Percentiles rank a stretch among this genome's conserved stretches.
These are phyloP conservation scores for Haberlea rhodopensis DNA, from an alignment of 257 asterid genomes.

Conservation along the genomic window DNA sequence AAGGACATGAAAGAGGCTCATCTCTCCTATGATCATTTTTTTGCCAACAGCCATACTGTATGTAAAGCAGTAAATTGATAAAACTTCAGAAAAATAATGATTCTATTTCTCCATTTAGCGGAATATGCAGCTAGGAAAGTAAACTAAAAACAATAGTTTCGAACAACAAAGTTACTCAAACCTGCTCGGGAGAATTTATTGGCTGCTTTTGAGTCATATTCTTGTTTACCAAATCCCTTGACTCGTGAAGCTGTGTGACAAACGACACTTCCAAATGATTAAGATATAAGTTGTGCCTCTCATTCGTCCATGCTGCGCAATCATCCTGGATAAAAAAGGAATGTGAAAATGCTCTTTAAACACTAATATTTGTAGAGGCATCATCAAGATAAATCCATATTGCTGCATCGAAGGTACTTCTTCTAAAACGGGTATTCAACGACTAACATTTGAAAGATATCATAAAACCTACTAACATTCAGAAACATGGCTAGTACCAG, in stretches of 20 bases:
- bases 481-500: background rate
- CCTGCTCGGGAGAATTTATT: conserved; percentile 41
- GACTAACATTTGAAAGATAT: no score
- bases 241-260: conserved; percentile 56
- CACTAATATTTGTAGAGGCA: background rate
- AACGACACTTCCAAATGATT: conserved; percentile 68
- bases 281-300: conserved; percentile 66
- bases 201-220: conserved; percentile 25
- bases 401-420: no score
- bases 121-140: background rate
- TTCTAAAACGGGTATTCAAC: no score
- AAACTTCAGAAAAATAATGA: conserved; percentile 16
- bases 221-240: conserved; percentile 35
- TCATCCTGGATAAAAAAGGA: conserved; percentile 42
- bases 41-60: conserved; percentile 26
- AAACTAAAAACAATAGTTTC: background rate
- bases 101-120: background rate
- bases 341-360: conserved; percentile 7
- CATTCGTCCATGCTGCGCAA: conserved; percentile 60
- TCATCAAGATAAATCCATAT: no score
- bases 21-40: conserved; percentile 21
- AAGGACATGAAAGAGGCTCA: conserved; percentile 20
- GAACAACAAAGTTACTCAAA: conserved; percentile 15
- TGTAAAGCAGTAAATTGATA: conserved; percentile 24
- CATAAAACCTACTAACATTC: background rate